Conservation (phyloP, 2,329 filamentous ascomycete genomes). For the Fusarium coicis region DNA sequence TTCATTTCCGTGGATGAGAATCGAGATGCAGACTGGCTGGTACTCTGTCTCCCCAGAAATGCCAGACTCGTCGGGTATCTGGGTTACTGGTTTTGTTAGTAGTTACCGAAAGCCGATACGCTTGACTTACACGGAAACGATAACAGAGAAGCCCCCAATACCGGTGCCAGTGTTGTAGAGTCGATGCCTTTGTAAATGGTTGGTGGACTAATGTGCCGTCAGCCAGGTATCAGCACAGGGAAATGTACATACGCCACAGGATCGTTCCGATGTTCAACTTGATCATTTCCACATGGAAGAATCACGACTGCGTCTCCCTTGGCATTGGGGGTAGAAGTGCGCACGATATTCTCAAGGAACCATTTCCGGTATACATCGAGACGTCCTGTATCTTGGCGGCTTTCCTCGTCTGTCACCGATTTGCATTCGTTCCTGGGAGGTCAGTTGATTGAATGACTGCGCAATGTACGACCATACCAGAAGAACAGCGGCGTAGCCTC, state of each 20-base stretch:
- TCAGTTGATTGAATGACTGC: neutral
- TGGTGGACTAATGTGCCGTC: constrained; percentile 41
- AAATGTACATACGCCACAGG: constrained; percentile 39
- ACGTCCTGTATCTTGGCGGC: constrained; percentile 27
- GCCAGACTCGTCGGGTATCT: constrained; percentile 46
- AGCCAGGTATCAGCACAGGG: constrained; percentile 17
- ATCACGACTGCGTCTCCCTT: constrained; percentile 43
- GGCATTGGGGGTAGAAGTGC: constrained; percentile 22
- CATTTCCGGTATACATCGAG: constrained; percentile 47
- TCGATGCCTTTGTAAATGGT: constrained; percentile 41
- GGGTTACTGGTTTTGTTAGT: constrained; percentile 42
- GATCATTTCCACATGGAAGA: constrained; percentile 40
- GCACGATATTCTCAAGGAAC: constrained; percentile 47
- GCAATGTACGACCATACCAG: constrained; percentile 41
- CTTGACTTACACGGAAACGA: constrained; percentile 49
- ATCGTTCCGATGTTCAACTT: constrained; percentile 44
- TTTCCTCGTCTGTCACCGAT: constrained; percentile 1
- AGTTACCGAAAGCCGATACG: neutral
- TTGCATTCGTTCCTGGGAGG: constrained; percentile 37
- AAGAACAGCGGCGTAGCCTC: constrained; percentile 45
- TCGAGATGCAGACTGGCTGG: constrained; percentile 45
- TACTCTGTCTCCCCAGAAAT: constrained; percentile 46
- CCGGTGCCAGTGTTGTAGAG: constrained; percentile 42
- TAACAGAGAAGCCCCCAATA: constrained; percentile 48
- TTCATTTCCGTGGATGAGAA: constrained; percentile 46